Evolutionary conservation across 208 protist species (phyloP).

Genomic region (Trichomonas vaginalis): DNA sequence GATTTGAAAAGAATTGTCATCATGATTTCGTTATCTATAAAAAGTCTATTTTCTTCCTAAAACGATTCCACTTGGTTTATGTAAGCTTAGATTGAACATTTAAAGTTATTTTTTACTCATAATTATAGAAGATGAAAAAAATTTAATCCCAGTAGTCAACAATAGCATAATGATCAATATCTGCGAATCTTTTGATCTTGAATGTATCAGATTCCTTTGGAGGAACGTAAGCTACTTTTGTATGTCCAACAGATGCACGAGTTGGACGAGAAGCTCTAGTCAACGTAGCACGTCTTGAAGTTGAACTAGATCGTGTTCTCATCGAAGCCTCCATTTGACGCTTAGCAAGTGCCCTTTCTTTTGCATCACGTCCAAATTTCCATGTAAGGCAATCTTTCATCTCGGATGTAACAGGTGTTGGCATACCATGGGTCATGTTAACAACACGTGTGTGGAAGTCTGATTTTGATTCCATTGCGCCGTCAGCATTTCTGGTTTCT

Average conservation of each 20-base stretch:
- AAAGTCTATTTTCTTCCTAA: too few species aligned
- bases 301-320: background rate
- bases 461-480: background rate
- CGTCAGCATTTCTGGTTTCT: background rate
- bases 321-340: background rate
- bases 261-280: background rate
- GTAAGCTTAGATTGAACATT: too few species aligned
- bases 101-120: too few species aligned
- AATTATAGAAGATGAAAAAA: too few species aligned
- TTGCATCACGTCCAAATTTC: background rate
- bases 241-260: background rate
- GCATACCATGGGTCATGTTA: background rate
- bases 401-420: background rate
- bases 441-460: background rate
- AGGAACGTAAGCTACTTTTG: background rate
- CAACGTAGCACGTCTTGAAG: background rate
- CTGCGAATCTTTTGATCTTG: background rate
- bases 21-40: too few species aligned
- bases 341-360: background rate
- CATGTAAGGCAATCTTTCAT: background rate
- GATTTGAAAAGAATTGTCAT: too few species aligned
- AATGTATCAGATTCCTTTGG: background rate
- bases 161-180: constrained; percentile 8
- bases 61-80: too few species aligned
- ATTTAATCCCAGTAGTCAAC: background rate